These are phyloP conservation scores for Fremontodendron californicum DNA, from an alignment of 345 rosid species.

Conservation along the genomic window DNA sequence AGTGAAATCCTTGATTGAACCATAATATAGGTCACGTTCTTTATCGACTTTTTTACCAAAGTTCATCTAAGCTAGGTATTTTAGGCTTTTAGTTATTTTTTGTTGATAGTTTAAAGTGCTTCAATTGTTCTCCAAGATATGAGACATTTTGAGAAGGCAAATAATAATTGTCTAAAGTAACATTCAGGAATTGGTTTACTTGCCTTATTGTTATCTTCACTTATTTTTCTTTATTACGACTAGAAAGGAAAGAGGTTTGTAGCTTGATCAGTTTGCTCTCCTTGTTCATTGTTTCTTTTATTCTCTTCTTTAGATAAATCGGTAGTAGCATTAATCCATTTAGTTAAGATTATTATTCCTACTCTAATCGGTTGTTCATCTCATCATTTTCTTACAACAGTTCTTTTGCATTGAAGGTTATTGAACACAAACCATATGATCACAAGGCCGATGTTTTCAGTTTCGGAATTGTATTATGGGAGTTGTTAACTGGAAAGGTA, in stretches of 20 bases:
- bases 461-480: constrained; percentile 91
- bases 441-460: constrained; percentile 97
- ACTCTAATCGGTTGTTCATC: not conserved
- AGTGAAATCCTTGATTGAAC: constrained; percentile 4
- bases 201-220: not conserved
- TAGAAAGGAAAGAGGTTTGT: not conserved
- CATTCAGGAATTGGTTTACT: not conserved
- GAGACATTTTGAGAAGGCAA: not conserved
- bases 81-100: not conserved
- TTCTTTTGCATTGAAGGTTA: constrained; percentile 58
- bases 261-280: constrained; percentile 10
- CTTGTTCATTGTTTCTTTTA: not conserved
- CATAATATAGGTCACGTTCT: not conserved
- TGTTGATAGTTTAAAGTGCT: not conserved
- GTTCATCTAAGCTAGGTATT: not conserved
- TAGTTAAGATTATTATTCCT: not conserved
- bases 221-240: not conserved
- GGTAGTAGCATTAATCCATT: not conserved
- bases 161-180: not conserved
- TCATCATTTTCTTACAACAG: constrained; percentile 27
- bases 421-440: constrained; percentile 94
- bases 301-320: not conserved
- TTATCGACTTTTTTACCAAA: not conserved
- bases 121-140: not conserved
- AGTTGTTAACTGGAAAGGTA: constrained; percentile 93